Evolutionary conservation across 192 early-diverging fungal species (phyloP), one percentile per base, ranked within the genome.

Genomic region (Coemansia sp.): DNA sequence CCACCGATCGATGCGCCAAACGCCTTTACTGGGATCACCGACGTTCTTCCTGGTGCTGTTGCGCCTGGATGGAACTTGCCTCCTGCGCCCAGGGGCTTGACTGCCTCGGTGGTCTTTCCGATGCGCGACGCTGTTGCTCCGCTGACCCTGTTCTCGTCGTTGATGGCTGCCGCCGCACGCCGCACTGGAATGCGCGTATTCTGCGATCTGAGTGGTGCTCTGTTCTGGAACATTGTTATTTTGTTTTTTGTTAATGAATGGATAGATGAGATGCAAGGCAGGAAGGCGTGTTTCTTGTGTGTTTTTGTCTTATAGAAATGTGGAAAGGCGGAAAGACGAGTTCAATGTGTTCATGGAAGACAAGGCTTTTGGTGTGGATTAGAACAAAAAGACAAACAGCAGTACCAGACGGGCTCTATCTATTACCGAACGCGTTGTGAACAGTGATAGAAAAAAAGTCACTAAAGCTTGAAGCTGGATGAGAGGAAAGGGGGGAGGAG

Each of bases 161-260:
- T 67, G 50, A 65, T 59, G 19, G 52, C 64, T 4, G 70, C 62
- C 9, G 25, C 65, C 4, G 64, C 17, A 23, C 63, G 50, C 42
- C 72, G 77, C 15, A 64, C 59, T 2, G 77, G 77, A 22, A 80
- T 80, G 34, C 77, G 77, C 53, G 44, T 47, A 22, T 47, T 47
- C 44, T 47, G 44, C 22, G 44, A 47, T 47, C 44, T 47, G 6
- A 47, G 23, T 4, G 44, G 11, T 66, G 61, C 73, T 67, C 74
- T 80, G 65, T 74, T 80, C 47, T 80, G 77, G 50, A 79, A 79
- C 75, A 79, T 79, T 33, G 20, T 30, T 22, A 34, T 4, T 4
- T n/a, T n/a, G 33, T 34, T 34, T 4, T 10, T 34, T 4, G 33
- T 6, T 14, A 2, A 2, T 6, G 38, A 34, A 34, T 34, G 33